Evolutionary conservation across 768 basidiomycete genomes (phyloP).

Genomic region (Terana coerulea): DNA sequence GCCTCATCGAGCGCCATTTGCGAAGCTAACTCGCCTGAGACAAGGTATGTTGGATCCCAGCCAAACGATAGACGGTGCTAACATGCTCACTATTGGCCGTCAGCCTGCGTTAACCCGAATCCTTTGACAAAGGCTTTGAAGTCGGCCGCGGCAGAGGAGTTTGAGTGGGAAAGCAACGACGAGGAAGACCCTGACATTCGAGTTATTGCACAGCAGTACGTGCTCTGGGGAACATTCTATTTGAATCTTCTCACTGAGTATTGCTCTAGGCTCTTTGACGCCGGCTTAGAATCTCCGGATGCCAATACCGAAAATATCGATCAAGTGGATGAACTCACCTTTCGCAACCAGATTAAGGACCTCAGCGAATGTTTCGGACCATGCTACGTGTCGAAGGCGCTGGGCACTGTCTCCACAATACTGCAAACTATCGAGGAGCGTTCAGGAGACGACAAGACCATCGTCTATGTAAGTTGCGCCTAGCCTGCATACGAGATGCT

Average conservation of each 20-base stretch:
- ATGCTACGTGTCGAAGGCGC: neutral
- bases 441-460: constrained; percentile 4
- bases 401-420: neutral
- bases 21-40: neutral
- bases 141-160: neutral
- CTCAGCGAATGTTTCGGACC: neutral
- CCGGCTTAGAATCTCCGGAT: no score
- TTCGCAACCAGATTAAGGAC: no score
- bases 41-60: neutral
- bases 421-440: neutral
- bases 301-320: no score
- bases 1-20: neutral
- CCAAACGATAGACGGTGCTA: neutral
- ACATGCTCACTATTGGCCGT: neutral
- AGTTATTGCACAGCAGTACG: neutral
- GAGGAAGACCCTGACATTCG: neutral
- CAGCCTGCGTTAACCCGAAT: neutral
- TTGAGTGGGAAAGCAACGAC: neutral
- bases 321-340: no score
- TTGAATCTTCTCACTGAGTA: no score
- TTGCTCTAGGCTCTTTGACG: no score
- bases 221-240: no score
- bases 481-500: no score
- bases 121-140: neutral
- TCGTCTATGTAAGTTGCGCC: constrained; percentile 10